A percentile compares a stretch with the other conserved stretches of the same genome.
Evolutionary conservation across 768 basidiomycete species (phyloP).

Genomic region (Sistotremastrum suecicum): DNA sequence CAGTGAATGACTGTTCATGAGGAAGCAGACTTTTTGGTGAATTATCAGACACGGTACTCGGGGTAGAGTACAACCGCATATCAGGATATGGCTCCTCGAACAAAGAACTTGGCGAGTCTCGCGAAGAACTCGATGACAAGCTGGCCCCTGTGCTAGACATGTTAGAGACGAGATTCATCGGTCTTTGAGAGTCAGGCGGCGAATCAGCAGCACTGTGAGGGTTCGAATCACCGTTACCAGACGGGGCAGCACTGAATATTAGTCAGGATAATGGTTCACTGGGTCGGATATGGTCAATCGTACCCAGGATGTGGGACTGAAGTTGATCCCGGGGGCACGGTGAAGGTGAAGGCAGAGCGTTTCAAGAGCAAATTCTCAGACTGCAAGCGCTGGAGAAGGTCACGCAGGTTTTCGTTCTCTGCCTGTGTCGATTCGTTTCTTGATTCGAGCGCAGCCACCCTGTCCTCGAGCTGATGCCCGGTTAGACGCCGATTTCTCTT

Average conservation of each 20-base stretch:
- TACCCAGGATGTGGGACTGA: constrained; percentile 10
- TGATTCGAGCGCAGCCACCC: constrained; percentile 74
- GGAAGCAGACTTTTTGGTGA: background rate
- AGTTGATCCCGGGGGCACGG: constrained; percentile 29
- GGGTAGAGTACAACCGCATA: too few relatives aligned
- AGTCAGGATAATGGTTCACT: constrained; percentile 2
- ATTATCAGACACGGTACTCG: too few relatives aligned
- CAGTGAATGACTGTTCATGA: background rate
- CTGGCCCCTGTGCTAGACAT: too few relatives aligned
- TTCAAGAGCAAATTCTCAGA: constrained; percentile 78
- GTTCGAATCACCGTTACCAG: background rate
- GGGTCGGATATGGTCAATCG: constrained; percentile 6
- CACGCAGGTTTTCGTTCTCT: constrained; percentile 85
- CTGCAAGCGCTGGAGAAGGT: constrained; percentile 72
- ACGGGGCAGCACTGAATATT: constrained; percentile 7
- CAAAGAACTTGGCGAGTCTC: too few relatives aligned
- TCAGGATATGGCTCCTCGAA: too few relatives aligned
- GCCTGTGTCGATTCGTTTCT: constrained; percentile 57
- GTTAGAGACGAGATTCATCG: too few relatives aligned
- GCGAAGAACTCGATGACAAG: too few relatives aligned
- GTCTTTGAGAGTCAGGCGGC: background rate
- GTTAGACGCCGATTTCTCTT: background rate
- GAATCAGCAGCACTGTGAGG: background rate
- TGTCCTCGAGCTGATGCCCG: constrained; percentile 64
- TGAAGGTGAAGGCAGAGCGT: constrained; percentile 72